Conservation (phyloP, 1,139 yeast genomes). For the Geotrichum candidum region DNA sequence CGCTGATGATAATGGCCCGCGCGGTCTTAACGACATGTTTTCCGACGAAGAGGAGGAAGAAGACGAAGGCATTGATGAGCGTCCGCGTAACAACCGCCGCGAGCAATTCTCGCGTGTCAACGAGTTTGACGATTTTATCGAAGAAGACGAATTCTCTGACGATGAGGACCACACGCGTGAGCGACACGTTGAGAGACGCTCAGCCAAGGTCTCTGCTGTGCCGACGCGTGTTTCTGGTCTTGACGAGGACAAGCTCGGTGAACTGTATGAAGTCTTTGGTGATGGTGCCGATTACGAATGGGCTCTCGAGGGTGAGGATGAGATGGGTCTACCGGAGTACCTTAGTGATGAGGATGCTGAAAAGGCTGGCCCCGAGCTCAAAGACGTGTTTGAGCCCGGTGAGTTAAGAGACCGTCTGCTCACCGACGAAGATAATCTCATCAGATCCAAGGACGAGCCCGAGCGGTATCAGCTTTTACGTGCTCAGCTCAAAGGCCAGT, state of each 20-base stretch:
- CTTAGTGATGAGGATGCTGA: conserved; percentile 37
- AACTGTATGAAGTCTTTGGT: conserved; percentile 90
- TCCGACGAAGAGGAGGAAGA: conserved; percentile 52
- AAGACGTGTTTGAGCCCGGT: conserved; percentile 90
- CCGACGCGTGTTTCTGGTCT: conserved; percentile 50
- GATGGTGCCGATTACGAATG: conserved; percentile 96
- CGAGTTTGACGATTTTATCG: conserved; percentile 94
- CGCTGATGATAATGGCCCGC: conserved; percentile 33
- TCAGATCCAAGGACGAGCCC: conserved; percentile 83
- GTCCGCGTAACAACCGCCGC: conserved; percentile 25
- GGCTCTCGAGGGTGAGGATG: conserved; percentile 68
- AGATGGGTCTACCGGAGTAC: conserved; percentile 46
- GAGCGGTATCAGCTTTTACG: conserved; percentile 85
- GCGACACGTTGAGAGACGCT: conserved; percentile 27
- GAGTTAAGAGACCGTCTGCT: conserved; percentile 86
- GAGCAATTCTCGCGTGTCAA: conserved; percentile 40
- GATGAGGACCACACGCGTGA: conserved; percentile 58
- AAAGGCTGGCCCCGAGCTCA: conserved; percentile 54
- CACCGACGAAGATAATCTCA: conserved; percentile 86
- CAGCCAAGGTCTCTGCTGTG: conserved; percentile 33
- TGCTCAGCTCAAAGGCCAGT: conserved; percentile 49
- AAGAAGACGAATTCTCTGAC: conserved; percentile 92
- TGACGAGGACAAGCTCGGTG: conserved; percentile 89
- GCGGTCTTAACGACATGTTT: conserved; percentile 35
- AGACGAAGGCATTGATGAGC: conserved; percentile 42